phyloP scores from a whole-genome alignment of 169 alveolate genomes.

The Cyclospora cayetanensis region DNA sequence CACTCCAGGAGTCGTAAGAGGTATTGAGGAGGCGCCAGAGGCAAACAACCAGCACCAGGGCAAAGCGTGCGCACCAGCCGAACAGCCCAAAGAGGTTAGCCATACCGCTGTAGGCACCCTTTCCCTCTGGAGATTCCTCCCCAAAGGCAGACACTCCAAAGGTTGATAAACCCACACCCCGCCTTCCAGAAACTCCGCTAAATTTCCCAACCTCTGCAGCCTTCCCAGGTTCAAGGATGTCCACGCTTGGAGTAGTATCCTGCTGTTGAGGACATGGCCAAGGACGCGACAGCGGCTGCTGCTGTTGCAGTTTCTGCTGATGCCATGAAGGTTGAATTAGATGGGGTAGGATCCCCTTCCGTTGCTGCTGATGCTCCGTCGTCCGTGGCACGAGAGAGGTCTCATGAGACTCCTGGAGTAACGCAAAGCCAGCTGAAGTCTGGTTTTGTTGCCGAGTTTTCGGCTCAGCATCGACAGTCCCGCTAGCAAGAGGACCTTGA shows the following conservation, averaged over 20 bases:
- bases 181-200: no score
- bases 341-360: no score
- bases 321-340: background rate
- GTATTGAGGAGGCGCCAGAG: slow-evolving; percentile 54
- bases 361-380: slow-evolving; percentile 20
- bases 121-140: no score
- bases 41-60: slow-evolving; percentile 37
- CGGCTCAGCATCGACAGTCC: background rate
- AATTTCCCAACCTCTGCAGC: no score
- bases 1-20: slow-evolving; percentile 58
- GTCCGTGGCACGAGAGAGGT: no score
- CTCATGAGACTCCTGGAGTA: no score
- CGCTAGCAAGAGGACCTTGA: background rate
- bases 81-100: no score
- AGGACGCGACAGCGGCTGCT: slow-evolving; percentile 8
- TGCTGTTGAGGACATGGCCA: slow-evolving; percentile 16
- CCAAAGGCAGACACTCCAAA: no score
- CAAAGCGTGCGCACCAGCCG: slow-evolving; percentile 32
- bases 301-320: slow-evolving; percentile 7
- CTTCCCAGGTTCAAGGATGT: no score
- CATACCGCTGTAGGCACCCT: no score
- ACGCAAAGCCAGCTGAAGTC: no score
- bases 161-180: no score
- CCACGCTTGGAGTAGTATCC: background rate
- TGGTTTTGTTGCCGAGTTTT: background rate